phyloP scores from a whole-genome alignment of 306 rosid genomes.

The Trichosanthes cucumerina region DNA sequence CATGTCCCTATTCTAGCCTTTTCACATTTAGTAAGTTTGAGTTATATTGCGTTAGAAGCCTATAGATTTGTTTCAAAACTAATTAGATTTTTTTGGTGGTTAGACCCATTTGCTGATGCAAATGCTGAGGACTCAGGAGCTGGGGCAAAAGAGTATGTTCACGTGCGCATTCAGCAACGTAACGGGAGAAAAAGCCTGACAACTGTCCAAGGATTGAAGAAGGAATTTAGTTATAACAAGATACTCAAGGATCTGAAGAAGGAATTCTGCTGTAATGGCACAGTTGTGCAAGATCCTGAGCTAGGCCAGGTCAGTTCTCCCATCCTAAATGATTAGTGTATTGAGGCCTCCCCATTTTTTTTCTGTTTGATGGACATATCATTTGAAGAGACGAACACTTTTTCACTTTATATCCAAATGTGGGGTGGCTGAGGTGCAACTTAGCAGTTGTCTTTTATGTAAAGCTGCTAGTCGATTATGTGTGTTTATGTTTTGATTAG shows the following conservation, averaged over 20 bases:
- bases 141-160: conserved; percentile 40
- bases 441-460: background rate
- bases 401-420: background rate
- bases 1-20: background rate
- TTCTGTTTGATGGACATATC: background rate
- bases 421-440: background rate
- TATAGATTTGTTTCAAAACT: background rate
- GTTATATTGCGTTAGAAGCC: background rate
- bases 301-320: conserved; percentile 32
- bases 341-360: background rate
- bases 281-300: conserved; percentile 41
- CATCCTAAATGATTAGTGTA: background rate
- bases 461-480: too few species aligned
- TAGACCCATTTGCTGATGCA: conserved; percentile 49
- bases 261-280: conserved; percentile 44
- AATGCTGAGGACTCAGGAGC: conserved; percentile 48
- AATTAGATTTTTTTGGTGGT: background rate
- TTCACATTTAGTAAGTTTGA: background rate
- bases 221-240: conserved; percentile 41
- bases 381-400: background rate
- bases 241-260: conserved; percentile 42
- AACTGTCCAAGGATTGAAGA: conserved; percentile 44
- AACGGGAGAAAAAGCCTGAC: conserved; percentile 40
- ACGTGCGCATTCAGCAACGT: conserved; percentile 36
- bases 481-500: background rate